Conservation (phyloP, 2,329 filamentous ascomycete species). For the Alternaria hordeiaustralica region DNA sequence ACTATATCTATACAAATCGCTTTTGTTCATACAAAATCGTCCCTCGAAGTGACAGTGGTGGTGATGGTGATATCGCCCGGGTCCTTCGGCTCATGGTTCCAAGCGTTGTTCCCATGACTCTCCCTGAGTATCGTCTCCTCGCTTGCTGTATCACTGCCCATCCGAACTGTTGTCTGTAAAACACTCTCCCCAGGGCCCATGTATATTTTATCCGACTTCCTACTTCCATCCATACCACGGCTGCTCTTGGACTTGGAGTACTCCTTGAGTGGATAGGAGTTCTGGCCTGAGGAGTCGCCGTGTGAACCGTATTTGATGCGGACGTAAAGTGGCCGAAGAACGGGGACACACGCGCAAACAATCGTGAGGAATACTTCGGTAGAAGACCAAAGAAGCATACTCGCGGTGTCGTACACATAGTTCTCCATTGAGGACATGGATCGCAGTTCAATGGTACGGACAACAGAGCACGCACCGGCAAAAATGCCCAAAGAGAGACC, state of each 20-base stretch:
- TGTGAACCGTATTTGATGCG: slow-evolving; percentile 28
- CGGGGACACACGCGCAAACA: slow-evolving; percentile 61
- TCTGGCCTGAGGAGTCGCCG: slow-evolving; percentile 21
- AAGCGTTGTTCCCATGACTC: not conserved
- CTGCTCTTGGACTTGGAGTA: slow-evolving; percentile 24
- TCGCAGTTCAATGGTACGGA: slow-evolving; percentile 39
- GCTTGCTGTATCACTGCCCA: slow-evolving; percentile 31
- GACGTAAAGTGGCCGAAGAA: slow-evolving; percentile 51
- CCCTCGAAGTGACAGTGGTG: slow-evolving; percentile 14
- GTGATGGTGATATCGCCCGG: slow-evolving; percentile 21
- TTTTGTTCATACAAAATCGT: slow-evolving; percentile 5
- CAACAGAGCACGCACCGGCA: slow-evolving; percentile 41
- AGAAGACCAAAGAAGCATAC: slow-evolving; percentile 41
- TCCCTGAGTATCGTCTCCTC: slow-evolving; percentile 38
- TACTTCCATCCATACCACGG: slow-evolving; percentile 5
- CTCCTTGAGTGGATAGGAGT: slow-evolving; percentile 30
- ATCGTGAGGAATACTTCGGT: slow-evolving; percentile 57
- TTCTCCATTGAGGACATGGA: slow-evolving; percentile 34
- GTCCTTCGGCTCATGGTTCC: slow-evolving; percentile 10
- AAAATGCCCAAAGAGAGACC: slow-evolving; percentile 41
- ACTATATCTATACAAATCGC: not conserved
- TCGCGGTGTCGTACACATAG: slow-evolving; percentile 42
- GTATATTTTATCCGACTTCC: slow-evolving; percentile 22
- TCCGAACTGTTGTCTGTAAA: slow-evolving; percentile 28
- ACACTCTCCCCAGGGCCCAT: slow-evolving; percentile 24